Base-by-base conservation (phyloP, 2,329 filamentous ascomycete genomes). In the Fusarium newnesense region DNA sequence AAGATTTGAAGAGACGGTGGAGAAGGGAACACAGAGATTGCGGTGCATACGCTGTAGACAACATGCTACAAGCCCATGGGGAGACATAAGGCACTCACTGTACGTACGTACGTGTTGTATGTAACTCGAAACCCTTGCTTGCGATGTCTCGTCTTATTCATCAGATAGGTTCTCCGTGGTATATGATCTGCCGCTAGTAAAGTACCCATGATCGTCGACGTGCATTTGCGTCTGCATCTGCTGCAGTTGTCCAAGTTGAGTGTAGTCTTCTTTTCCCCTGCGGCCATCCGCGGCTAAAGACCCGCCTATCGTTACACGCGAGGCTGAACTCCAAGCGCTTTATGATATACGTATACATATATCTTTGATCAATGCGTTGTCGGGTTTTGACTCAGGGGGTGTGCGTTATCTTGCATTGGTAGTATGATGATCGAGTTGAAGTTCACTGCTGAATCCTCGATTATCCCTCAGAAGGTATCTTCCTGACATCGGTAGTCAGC, bases 381-480 rank as follows among this genome's bases (percentile, higher is more conserved):
- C n/a, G 32, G 42, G 62, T 58, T 42, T 67, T 47, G 32, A 43
- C 52, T 50, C 42, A 44, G 67, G 61, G 64, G 49, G 50, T 32
- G 57, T 75, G 67, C 66, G 70, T 75, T 72, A 76, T 77, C 72
- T 75, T 69, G 69, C 72, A 74, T 75, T 59, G 56, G 60, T 60
- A 67, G 59, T 54, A 36, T 40, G 59, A 44, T 59, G 64, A 61
- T 69, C 59, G 62, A 43, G 59, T 39, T 52, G 62, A 62, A 64
- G 53, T 42, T 52, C 43, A 42, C 32, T 59, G 26, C 16, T 32
- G 9, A 39, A 42, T 40, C 18, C 36, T 21, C 16, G 10, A 67
- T 50, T 39, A 34, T 8, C 40, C 24, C 56, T 58, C 19, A 50
- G 15, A n/a, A 58, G 15, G 21, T 12, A 50, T 37, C 19, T 37